Evolutionary conservation across 2,329 filamentous ascomycete genomes (phyloP).

Genomic region (Conoideocrella luteorostrata): DNA sequence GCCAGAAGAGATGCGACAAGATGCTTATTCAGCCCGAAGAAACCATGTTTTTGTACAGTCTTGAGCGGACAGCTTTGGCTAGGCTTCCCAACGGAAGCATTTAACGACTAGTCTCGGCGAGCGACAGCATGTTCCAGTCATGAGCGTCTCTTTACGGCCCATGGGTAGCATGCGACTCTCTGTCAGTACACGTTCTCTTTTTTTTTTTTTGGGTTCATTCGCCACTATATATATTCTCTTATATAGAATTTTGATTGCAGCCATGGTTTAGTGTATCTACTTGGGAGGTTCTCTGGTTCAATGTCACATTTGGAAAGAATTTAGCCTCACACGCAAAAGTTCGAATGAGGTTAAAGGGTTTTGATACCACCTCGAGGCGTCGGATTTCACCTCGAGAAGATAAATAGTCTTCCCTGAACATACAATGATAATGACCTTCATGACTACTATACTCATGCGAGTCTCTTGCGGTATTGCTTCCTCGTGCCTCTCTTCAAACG

Average conservation of each 20-base stretch:
- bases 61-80: not conserved
- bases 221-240: not conserved
- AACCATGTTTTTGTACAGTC: constrained; percentile 1
- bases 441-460: not conserved
- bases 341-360: not conserved
- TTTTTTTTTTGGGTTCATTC: not conserved
- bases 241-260: not conserved
- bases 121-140: not conserved
- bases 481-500: too few relatives aligned
- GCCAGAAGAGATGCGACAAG: constrained; percentile 42
- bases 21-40: not conserved
- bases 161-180: not conserved
- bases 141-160: not conserved
- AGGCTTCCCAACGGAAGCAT: not conserved
- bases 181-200: not conserved
- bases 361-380: not conserved
- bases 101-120: not conserved
- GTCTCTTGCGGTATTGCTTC: not conserved
- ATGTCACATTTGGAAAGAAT: too few relatives aligned
- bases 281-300: not conserved
- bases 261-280: not conserved
- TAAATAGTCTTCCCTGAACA: not conserved
- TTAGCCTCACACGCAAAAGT: too few relatives aligned
- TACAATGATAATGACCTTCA: constrained; percentile 1
- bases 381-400: not conserved